Base-by-base conservation (phyloP, 148 eudicot species). In the Arctostaphylos glauca region DNA sequence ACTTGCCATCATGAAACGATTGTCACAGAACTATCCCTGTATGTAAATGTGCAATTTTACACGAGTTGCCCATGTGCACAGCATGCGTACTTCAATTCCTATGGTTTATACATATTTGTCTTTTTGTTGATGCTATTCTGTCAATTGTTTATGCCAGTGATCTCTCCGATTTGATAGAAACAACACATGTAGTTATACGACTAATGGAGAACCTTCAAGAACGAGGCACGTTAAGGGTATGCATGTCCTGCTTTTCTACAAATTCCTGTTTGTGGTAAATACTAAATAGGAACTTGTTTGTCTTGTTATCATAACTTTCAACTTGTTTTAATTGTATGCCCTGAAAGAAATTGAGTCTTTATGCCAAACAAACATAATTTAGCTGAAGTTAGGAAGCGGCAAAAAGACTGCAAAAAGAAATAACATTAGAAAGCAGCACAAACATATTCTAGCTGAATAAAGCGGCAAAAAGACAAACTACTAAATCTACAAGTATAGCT, bases 191-290 rank as follows among this genome's bases (percentile, higher is more conserved):
- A 82, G 84, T 93, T 84, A 76, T 94, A 83, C 88, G 95, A 80
- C 97, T 97, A 58, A 89, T 93, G 95, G 99, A 97, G 90, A 92
- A 88, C 81, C 93, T 97, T 84, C 96, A 97, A 88, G 88, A 92
- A 81, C 92, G 91, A 82, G 99, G 99, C 56, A 87, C 94, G 77
- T 87, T 97, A 79, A 91, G 96, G 95, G 99, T 96, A 92, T 3
- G 71, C 71, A 25, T 87, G 85, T 44, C 48, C 78, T 85, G 41
- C 64, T 84, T 41, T 58, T 25, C 43, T 66, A 10, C 15, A 31
- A 31, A 10, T 46, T 50, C 73, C 74, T 25, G 4, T 54, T 77
- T 78, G n/a, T 2, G n/a, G 56, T 31, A n/a, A 49, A 13, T 12
- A 55, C 38, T 84, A 8, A 6, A n/a, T 81, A 25, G 72, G 52